Conservation (phyloP, 2,329 filamentous ascomycete species). For the Mycogone perniciosa region DNA sequence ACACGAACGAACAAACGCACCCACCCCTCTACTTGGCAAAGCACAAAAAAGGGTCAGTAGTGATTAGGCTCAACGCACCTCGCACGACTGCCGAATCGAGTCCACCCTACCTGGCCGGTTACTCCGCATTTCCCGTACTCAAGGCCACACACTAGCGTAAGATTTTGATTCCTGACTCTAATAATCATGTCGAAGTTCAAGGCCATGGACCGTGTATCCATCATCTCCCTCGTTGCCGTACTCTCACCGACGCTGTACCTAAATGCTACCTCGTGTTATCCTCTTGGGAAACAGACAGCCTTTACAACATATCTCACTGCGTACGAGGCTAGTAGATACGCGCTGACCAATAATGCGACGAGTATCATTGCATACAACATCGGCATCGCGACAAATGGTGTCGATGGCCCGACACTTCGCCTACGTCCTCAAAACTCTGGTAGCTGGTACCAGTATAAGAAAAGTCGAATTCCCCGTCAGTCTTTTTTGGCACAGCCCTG, state of each 20-base stretch:
- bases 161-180: background rate
- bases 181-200: background rate
- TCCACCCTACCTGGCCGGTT: background rate
- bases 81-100: constrained; percentile 8
- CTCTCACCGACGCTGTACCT: background rate
- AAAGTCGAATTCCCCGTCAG: too few species aligned
- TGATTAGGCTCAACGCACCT: constrained; percentile 9
- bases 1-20: background rate
- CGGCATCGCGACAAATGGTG: too few species aligned
- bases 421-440: too few species aligned
- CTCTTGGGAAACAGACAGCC: background rate
- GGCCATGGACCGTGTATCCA: background rate
- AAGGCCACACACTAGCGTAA: background rate
- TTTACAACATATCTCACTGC: background rate
- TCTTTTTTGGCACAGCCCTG: too few species aligned
- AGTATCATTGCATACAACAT: too few species aligned
- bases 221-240: too few species aligned
- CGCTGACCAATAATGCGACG: too few species aligned
- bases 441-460: too few species aligned
- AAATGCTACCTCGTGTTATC: background rate
- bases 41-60: constrained; percentile 2
- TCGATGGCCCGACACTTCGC: too few species aligned
- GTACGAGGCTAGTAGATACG: too few species aligned
- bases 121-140: background rate
- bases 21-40: constrained; percentile 3